phyloP scores from a whole-genome alignment of 148 eudicot species.

The Vaccinium macrocarpon region DNA sequence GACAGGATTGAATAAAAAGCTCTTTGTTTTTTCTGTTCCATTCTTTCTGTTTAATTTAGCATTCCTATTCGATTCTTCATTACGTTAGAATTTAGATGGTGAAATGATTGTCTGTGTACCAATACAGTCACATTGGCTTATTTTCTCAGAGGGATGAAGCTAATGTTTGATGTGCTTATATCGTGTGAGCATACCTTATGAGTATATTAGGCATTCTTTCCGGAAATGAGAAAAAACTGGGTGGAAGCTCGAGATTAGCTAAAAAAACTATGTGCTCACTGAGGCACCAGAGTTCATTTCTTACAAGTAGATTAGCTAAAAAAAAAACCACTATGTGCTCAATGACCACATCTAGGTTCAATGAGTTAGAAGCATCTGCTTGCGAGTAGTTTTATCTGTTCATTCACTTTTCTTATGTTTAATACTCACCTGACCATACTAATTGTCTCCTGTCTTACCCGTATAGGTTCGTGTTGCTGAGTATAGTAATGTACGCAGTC shows the following conservation, averaged over 20 bases:
- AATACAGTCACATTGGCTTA: background rate
- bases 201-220: background rate
- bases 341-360: constrained; percentile 6
- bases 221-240: background rate
- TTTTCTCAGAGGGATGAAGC: background rate
- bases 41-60: background rate
- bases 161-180: background rate
- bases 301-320: background rate
- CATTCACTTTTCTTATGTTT: background rate
- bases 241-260: background rate
- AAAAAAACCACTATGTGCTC: background rate
- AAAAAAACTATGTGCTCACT: background rate
- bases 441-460: constrained; percentile 8
- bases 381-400: background rate
- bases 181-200: background rate
- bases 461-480: constrained; percentile 91
- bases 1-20: background rate
- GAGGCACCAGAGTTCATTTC: background rate
- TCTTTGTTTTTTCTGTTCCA: background rate
- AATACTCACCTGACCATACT: background rate
- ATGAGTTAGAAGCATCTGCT: background rate
- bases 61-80: background rate
- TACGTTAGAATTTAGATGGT: background rate
- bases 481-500: constrained; percentile 92
- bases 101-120: background rate